Base-by-base conservation (phyloP, 1,284 basidiomycete genomes). In the Tylopilus orsonianus region DNA sequence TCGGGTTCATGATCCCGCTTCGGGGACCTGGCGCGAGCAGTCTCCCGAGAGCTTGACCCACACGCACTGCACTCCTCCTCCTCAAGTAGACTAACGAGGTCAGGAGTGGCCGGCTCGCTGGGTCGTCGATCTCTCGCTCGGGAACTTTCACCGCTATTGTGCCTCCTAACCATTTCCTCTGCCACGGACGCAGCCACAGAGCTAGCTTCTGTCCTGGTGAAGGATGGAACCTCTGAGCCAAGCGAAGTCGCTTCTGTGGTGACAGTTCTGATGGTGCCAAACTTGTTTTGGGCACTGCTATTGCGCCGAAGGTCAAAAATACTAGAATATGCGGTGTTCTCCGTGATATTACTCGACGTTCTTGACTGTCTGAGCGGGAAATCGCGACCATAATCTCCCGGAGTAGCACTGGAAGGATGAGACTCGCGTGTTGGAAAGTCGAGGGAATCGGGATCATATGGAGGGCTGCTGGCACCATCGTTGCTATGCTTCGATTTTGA, bases 231-330 rank as follows among this genome's bases (percentile, higher is more conserved):
- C 58, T 86, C 75, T 38, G 71, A 73, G 14, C 63, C 77, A 34
- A 78, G 63, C 29, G 84, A 86, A 16, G 87, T 90, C 53, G 83
- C 74, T 54, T 88, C 87, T 29, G 88, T 90, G 29, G 83, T 89
- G 52, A 83, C 71, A 22, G 87, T 90, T 56, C 85, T 76, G 55
- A 90, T 80, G n/a, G 87, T 90, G 30, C 83, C 85, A 64, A 80
- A 90, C 63, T 80, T 82, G 63, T 78, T 80, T 54, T 71, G 72
- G 49, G 66, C 71, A 46, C 68, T 72, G 41, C 65, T 71, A 48
- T 65, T 72, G 33, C 73, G 68, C 35, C 71, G 69, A 38, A 72
- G 65, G 55, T 86, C 83, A 47, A 87, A 68, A 48, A 88, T 67
- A 55, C 83, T 87, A 47, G 86, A 87, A 60, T 79, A 75, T 27